Base-by-base conservation (phyloP, 2,329 filamentous ascomycete genomes). In the Botryosphaeria dothidea region DNA sequence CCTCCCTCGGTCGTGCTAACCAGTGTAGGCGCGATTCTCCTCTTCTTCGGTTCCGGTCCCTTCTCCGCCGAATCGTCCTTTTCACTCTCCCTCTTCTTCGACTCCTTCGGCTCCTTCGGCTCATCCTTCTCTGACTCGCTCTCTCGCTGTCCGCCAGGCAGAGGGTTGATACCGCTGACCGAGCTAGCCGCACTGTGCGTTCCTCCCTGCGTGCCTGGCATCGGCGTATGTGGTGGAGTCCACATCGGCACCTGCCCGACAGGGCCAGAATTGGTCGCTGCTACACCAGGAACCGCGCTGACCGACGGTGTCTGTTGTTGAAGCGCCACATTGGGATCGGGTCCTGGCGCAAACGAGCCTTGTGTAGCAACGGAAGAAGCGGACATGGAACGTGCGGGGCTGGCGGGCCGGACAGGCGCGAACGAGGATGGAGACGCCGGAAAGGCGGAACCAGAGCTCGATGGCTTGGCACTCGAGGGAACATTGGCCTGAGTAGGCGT, bases 191-290 rank as follows among this genome's bases (percentile, higher is more conserved):
- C 83, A 71, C 85, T 87, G 41, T 60, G 56, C 4, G 38, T 60
- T 21, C 56, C 56, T 4, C 56, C 56, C 67, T 74, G 77, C 66
- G 86, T 65, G n/a, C 63, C 63, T 1, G 63, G 63, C 63, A 65
- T 80, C 5, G 94, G 94, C 3, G 94, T 98, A 75, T 96, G 91
- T 0, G 94, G 95, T 2, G 95, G 94, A 7, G 94, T 97, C 41
- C 91, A 92, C 71, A 96, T 87, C 0, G 93, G 91, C 48, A 96
- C 80, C 9, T 60, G 66, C 3, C 78, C 78, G 15, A 80, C 75
- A n/a, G 77, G 75, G 2, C 25, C 56, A 1, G 90, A 91, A 68
- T 89, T 90, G 9, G 90, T 82, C 5, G 92, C 92, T 13, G 91
- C 88, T 27, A 96, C 87, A 61, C 89, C 85, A 0, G 93, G 92